These are phyloP conservation scores for Moricandia moricandioides DNA, from an alignment of 345 rosid genomes.

Conservation along the genomic window DNA sequence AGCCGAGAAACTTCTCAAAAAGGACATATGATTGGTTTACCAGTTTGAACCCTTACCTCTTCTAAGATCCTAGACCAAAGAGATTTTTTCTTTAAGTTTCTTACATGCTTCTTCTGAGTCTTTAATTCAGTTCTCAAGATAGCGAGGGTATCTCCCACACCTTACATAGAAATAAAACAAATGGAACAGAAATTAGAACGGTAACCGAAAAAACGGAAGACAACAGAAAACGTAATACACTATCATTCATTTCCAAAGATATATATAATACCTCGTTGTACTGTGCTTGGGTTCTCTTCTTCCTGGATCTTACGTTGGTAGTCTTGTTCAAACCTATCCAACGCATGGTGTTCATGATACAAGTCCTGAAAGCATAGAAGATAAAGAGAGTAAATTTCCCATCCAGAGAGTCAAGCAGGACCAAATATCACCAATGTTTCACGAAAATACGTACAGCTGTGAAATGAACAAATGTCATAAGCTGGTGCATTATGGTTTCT, in stretches of 20 bases:
- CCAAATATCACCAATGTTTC: neutral
- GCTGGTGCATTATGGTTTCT: slow-evolving; percentile 60
- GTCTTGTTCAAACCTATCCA: slow-evolving; percentile 99
- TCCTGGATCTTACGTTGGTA: slow-evolving; percentile 90
- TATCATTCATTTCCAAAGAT: neutral
- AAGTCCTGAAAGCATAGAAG: slow-evolving; percentile 58
- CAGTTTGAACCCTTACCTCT: slow-evolving; percentile 54
- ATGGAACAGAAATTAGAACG: neutral
- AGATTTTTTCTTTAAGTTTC: slow-evolving; percentile 85
- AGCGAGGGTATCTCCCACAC: slow-evolving; percentile 76
- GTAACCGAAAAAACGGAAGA: slow-evolving; percentile 13
- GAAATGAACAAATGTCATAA: slow-evolving; percentile 75
- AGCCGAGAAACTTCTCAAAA: neutral
- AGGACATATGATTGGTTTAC: neutral
- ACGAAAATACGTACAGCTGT: slow-evolving; percentile 73
- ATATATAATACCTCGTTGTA: slow-evolving; percentile 58
- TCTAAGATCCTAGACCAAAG: slow-evolving; percentile 96
- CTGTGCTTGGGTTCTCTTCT: slow-evolving; percentile 70
- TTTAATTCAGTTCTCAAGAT: slow-evolving; percentile 88
- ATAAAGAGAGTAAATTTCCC: slow-evolving; percentile 3
- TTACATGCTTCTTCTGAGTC: slow-evolving; percentile 89
- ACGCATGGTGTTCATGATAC: slow-evolving; percentile 92
- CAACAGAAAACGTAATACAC: neutral
- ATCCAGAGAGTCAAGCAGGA: neutral
- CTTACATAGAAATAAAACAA: slow-evolving; percentile 15